Evolutionary conservation across 192 early-diverging fungal genomes (phyloP), one percentile per base, ranked within the genome.

Genomic region (Coemansia sp.): DNA sequence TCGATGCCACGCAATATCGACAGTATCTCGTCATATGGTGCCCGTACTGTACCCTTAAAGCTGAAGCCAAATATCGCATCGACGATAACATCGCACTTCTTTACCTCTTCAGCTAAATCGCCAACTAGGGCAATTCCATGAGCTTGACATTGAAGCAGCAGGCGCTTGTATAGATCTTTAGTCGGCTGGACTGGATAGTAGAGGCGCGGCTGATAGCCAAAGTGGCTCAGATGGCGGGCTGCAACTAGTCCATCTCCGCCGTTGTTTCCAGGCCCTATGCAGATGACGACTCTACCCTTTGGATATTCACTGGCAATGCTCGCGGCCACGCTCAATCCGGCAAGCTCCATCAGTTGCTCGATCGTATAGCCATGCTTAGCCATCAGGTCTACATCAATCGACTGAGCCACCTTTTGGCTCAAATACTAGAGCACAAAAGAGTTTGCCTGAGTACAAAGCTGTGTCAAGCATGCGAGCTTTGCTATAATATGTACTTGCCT

Each of bases 211-310:
- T 86, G 66, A 73, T 92, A 97, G 8, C 96, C 96, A 87, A 96
- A 99, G 78, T 96, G 95, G 24, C 69, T 73, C 27, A 99, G 76
- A 71, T 98, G 96, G 33, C 96, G 88, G 13, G 96, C 96, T 16
- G 95, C 94, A 31, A 99, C 97, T 18, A 99, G 86, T 1, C 92
- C 97, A 82, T 99, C 97, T 18, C 96, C 96, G 33, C 97, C 97
- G 79, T 99, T 99, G 76, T 99, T 98, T 46, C 97, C 97, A 41
- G 92, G 92, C 2, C 93, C 94, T 59, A 89, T 87, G 75, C 90
- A 91, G 15, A 96, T 84, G 8, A 93, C 75, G 8, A 95, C 86
- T 31, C 80, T 85, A 6, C 87, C 78, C 8, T 62, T 74, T 29
- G 86, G 83, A 76, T 93, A 96, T 24, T 87, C 89, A 42, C 90